These are phyloP conservation scores for Rhizopogon sp. DNA, from an alignment of 768 basidiomycete genomes.

Conservation along the genomic window DNA sequence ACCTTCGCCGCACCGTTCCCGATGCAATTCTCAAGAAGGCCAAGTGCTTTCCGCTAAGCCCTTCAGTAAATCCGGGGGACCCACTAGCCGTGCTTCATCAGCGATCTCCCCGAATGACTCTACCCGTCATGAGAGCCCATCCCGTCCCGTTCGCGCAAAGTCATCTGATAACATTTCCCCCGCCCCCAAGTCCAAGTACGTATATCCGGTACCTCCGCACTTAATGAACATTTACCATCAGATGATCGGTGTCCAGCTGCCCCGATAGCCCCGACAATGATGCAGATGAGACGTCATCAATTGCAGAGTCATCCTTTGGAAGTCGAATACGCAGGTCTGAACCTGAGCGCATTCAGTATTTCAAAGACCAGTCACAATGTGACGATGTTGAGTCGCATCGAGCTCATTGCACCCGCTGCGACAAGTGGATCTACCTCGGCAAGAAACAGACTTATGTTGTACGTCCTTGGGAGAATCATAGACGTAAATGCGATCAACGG, in stretches of 20 bases:
- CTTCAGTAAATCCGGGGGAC: conserved; percentile 10
- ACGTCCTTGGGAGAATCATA: conserved; percentile 58
- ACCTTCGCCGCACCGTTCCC: conserved; percentile 15
- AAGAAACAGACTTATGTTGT: conserved; percentile 52
- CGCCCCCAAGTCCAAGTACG: not conserved
- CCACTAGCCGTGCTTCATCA: conserved; percentile 15
- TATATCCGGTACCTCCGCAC: not conserved
- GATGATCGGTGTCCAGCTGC: not conserved
- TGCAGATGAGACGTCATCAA: conserved; percentile 39
- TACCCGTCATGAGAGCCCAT: conserved; percentile 1
- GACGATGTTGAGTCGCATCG: conserved; percentile 50
- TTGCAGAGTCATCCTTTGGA: conserved; percentile 48
- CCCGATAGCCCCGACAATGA: conserved; percentile 21
- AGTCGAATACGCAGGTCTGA: conserved; percentile 51
- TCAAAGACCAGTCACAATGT: conserved; percentile 57
- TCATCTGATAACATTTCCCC: not conserved
- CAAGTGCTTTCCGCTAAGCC: conserved; percentile 16
- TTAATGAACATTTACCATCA: not conserved
- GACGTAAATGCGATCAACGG: conserved; percentile 47
- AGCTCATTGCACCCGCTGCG: conserved; percentile 56
- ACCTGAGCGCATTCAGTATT: conserved; percentile 57
- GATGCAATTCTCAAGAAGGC: conserved; percentile 6
- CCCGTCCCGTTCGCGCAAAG: conserved; percentile 1
- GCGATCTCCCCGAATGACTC: not conserved
- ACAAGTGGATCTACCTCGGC: conserved; percentile 52